phyloP scores from a whole-genome alignment of 257 asterid genomes.

The Nicotiana attenuata region DNA sequence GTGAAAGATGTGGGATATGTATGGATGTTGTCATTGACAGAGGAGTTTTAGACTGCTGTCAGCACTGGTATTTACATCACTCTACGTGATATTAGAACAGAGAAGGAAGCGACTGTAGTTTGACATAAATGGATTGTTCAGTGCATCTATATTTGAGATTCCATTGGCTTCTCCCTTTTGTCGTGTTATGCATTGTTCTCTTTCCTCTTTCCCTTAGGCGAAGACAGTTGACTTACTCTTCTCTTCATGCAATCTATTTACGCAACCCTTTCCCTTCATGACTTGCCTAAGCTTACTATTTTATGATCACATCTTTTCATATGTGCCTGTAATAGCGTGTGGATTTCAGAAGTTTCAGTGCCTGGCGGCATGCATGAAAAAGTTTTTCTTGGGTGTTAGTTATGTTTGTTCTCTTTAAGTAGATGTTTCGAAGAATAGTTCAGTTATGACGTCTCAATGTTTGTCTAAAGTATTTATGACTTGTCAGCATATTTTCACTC shows the following conservation, averaged over 20 bases:
- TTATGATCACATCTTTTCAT: not conserved
- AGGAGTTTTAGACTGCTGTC: conserved; percentile 98
- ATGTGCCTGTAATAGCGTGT: not conserved
- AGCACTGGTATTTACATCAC: conserved; percentile 64
- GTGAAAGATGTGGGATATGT: conserved; percentile 96
- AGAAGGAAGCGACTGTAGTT: not conserved
- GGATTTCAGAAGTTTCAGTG: not conserved
- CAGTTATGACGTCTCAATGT: not conserved
- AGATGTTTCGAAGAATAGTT: not conserved
- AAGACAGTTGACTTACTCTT: not conserved
- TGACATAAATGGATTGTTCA: not conserved
- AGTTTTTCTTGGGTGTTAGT: not conserved
- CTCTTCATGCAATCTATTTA: not conserved
- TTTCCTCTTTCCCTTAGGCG: not conserved
- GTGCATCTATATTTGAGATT: not conserved
- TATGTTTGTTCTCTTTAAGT: conserved; percentile 2
- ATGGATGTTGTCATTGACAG: conserved; percentile 84
- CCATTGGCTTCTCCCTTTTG: not conserved
- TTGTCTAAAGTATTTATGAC: not conserved
- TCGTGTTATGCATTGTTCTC: not conserved
- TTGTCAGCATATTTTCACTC: conserved; percentile 3
- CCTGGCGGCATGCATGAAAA: not conserved
- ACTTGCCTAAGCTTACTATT: not conserved
- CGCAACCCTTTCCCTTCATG: not conserved
- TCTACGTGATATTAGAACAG: not conserved